Evolutionary conservation across 2,329 filamentous ascomycete genomes (phyloP).

Genomic region (Sphaerulina musiva): DNA sequence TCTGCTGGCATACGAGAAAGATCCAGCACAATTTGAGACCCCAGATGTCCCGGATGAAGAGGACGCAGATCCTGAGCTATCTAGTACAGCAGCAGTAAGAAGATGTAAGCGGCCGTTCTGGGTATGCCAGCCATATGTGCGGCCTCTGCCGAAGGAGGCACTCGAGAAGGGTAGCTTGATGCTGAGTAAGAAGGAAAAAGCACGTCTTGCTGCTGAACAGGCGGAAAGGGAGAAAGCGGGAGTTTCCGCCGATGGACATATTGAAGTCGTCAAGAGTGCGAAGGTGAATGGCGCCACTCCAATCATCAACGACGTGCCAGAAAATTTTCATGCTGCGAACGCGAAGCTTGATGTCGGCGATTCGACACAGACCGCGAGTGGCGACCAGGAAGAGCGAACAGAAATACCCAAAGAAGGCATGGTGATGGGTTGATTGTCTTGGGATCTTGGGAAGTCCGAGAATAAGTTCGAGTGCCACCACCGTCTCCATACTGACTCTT

Average conservation of each 20-base stretch:
- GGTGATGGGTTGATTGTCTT: conserved; percentile 34
- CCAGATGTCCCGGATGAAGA: conserved; percentile 18
- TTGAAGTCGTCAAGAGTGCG: conserved; percentile 17
- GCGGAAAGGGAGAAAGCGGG: conserved; percentile 28
- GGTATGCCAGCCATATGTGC: conserved; percentile 80
- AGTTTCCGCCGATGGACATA: conserved; percentile 26
- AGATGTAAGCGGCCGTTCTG: conserved; percentile 79
- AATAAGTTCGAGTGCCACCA: too few species aligned
- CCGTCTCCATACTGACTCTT: too few species aligned
- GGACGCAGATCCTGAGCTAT: conserved; percentile 24
- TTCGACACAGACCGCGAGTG: not conserved
- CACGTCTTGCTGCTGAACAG: conserved; percentile 26
- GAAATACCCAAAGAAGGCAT: conserved; percentile 42
- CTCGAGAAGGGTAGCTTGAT: conserved; percentile 33
- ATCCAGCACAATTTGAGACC: conserved; percentile 35
- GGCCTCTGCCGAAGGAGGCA: conserved; percentile 82
- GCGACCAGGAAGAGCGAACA: conserved; percentile 16
- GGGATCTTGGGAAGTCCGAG: too few species aligned
- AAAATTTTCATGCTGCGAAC: not conserved
- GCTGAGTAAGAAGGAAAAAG: conserved; percentile 31
- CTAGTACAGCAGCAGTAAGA: conserved; percentile 55
- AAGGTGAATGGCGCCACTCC: not conserved
- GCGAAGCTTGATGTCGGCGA: conserved; percentile 2
- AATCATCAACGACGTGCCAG: not conserved
- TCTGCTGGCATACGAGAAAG: conserved; percentile 57